These are phyloP conservation scores for Debaryomycetaceae sp. DNA, from an alignment of 1,139 yeast species.

Conservation along the genomic window DNA sequence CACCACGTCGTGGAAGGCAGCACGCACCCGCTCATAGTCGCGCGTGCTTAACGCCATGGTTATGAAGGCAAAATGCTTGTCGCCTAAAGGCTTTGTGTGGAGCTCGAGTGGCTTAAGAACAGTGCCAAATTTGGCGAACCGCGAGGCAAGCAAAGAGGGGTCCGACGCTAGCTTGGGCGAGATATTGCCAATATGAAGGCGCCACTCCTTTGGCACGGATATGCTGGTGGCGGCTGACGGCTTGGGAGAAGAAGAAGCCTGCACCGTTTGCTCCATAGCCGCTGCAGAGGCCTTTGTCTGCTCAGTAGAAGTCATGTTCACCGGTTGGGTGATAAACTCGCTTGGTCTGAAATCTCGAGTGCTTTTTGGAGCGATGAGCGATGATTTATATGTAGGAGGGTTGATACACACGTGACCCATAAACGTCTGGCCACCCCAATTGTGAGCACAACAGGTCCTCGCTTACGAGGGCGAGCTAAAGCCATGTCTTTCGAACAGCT, in stretches of 20 bases:
- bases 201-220: conserved; percentile 19
- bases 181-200: conserved; percentile 70
- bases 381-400: conserved; percentile 5
- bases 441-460: no score
- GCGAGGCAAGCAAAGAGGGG: conserved; percentile 34
- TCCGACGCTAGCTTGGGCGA: conserved; percentile 48
- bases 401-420: no score
- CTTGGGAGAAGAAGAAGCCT: no score
- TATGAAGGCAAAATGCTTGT: conserved; percentile 62
- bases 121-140: conserved; percentile 50
- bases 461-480: no score
- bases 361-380: no score
- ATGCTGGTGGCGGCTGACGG: no score
- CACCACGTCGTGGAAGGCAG: conserved; percentile 61
- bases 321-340: no score
- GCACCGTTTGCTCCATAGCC: conserved; percentile 1
- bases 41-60: conserved; percentile 50
- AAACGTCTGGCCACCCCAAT: no score
- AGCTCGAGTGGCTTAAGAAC: conserved; percentile 42
- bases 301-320: neutral
- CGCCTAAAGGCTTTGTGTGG: conserved; percentile 44
- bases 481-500: conserved; percentile 4
- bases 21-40: conserved; percentile 44
- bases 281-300: neutral
- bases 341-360: no score